phyloP scores from a whole-genome alignment of 2,329 filamentous ascomycete genomes.

The Cadophora gregata region DNA sequence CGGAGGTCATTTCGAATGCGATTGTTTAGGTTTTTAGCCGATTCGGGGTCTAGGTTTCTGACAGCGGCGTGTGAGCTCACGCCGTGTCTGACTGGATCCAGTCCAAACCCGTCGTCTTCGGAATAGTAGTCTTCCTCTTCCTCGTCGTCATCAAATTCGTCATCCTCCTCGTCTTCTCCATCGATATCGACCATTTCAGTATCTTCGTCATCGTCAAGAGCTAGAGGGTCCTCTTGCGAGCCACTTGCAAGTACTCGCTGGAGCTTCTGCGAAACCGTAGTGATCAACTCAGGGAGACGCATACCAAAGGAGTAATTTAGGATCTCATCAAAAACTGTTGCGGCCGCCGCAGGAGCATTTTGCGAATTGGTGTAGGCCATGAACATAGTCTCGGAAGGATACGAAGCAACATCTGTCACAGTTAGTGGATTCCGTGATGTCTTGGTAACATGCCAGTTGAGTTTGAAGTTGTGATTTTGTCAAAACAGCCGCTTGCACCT shows the following conservation, averaged over 20 bases:
- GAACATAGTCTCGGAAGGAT: constrained; percentile 53
- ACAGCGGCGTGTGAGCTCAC: constrained; percentile 8
- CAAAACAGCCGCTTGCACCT: too few species aligned
- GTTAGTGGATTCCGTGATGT: constrained; percentile 23
- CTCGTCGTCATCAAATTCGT: constrained; percentile 34
- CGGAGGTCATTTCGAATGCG: constrained; percentile 67
- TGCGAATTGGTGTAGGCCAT: constrained; percentile 60
- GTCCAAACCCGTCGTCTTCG: constrained; percentile 29
- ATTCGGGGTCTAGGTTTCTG: constrained; percentile 24
- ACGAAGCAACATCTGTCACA: constrained; percentile 59
- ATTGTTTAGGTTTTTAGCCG: constrained; percentile 30
- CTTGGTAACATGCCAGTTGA: too few species aligned
- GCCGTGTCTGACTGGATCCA: not conserved
- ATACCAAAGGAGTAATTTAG: constrained; percentile 33
- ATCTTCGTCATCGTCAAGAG: constrained; percentile 38
- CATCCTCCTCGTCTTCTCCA: constrained; percentile 31
- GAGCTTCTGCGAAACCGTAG: constrained; percentile 37
- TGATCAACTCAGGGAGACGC: constrained; percentile 37
- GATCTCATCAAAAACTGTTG: constrained; percentile 43
- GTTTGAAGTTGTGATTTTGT: too few species aligned
- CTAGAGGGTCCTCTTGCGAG: constrained; percentile 27
- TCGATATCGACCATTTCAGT: constrained; percentile 35
- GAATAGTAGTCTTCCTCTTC: constrained; percentile 30
- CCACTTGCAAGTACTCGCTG: constrained; percentile 32
- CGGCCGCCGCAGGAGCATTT: constrained; percentile 50